phyloP scores from a whole-genome alignment of 345 rosid genomes.

The Rubroshorea leprosula region DNA sequence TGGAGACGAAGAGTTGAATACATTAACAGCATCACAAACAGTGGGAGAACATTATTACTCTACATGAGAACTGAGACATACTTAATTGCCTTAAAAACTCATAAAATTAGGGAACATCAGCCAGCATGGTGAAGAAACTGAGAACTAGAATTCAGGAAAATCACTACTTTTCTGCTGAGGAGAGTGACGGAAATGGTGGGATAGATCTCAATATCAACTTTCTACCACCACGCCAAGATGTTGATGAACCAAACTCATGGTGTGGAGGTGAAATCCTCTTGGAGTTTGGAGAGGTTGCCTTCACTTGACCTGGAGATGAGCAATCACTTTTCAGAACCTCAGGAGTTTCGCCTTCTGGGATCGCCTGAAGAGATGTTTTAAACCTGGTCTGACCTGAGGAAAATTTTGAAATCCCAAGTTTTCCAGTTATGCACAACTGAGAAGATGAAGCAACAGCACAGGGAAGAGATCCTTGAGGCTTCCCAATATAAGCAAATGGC shows the following conservation, averaged over 20 bases:
- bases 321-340: conserved; percentile 11
- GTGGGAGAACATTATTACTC: too few species aligned
- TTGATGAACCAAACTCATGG: conserved; percentile 22
- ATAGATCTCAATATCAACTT: conserved; percentile 39
- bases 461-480: conserved; percentile 20
- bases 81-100: too few species aligned
- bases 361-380: conserved; percentile 20
- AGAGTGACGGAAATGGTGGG: conserved; percentile 30
- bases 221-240: conserved; percentile 18
- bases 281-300: conserved; percentile 30
- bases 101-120: too few species aligned
- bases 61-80: too few species aligned
- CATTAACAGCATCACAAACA: too few species aligned
- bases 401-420: conserved; percentile 12
- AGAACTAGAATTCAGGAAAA: too few species aligned
- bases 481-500: conserved; percentile 12
- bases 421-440: conserved; percentile 13
- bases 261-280: conserved; percentile 32
- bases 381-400: conserved; percentile 19
- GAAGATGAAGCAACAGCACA: conserved; percentile 13
- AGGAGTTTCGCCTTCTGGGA: conserved; percentile 29
- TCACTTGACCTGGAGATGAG: conserved; percentile 15
- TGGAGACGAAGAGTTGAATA: too few species aligned
- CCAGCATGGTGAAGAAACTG: too few species aligned
- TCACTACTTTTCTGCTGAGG: conserved; percentile 7